Conservation (phyloP, 192 early-diverging fungal species). For the Podila horticola region DNA sequence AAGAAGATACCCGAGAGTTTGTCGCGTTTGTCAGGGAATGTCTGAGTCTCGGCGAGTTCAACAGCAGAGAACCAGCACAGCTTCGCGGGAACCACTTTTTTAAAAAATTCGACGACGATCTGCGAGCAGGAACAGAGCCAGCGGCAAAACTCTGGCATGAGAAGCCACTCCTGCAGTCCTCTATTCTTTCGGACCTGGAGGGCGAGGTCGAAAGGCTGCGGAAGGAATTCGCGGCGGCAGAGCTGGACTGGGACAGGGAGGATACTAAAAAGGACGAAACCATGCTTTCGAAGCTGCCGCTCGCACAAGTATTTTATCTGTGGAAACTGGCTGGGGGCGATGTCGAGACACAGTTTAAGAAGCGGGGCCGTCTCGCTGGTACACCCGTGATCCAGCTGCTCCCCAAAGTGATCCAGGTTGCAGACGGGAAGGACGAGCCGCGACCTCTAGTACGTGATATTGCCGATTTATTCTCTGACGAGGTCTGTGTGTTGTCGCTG, state of each 20-base stretch:
- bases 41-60: constrained; percentile 7
- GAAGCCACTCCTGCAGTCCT: constrained; percentile 57
- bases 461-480: constrained; percentile 64
- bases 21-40: constrained; percentile 22
- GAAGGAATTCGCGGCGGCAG: constrained; percentile 10
- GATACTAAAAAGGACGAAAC: constrained; percentile 1
- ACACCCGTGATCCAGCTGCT: constrained; percentile 66
- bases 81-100: constrained; percentile 27
- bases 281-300: constrained; percentile 54
- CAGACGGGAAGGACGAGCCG: constrained; percentile 34
- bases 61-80: constrained; percentile 20
- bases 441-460: constrained; percentile 34
- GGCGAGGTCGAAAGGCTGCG: constrained; percentile 43
- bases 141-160: constrained; percentile 17
- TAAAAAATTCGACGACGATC: constrained; percentile 9
- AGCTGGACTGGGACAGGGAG: neutral
- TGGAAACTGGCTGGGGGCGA: constrained; percentile 76
- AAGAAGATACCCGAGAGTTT: neutral
- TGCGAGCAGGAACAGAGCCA: neutral
- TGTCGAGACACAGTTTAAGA: constrained; percentile 64
- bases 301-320: constrained; percentile 66
- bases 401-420: constrained; percentile 54
- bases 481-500: constrained; percentile 54
- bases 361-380: constrained; percentile 54
- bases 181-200: constrained; percentile 47